phyloP scores from a whole-genome alignment of 2,329 filamentous ascomycete species.

The Exophiala sideris region DNA sequence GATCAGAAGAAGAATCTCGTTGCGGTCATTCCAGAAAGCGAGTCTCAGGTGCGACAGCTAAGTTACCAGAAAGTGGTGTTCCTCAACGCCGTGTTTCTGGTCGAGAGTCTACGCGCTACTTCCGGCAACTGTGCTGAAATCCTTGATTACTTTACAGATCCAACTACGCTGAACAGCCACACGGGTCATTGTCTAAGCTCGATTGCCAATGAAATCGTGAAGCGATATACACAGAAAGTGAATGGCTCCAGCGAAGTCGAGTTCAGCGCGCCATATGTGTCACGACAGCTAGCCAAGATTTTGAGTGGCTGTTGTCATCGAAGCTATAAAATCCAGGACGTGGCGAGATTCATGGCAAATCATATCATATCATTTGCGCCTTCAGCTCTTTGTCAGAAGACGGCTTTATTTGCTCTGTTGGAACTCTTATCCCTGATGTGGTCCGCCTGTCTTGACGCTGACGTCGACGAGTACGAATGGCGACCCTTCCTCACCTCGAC shows the following conservation, averaged over 20 bases:
- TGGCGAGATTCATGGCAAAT: constrained; percentile 78
- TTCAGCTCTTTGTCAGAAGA: constrained; percentile 83
- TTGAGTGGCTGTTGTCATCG: constrained; percentile 91
- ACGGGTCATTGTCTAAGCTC: constrained; percentile 62
- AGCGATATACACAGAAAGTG: constrained; percentile 74
- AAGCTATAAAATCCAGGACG: constrained; percentile 84
- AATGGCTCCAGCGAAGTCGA: constrained; percentile 66
- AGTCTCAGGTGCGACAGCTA: constrained; percentile 73
- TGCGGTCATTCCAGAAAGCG: constrained; percentile 69
- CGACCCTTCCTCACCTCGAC: constrained; percentile 74
- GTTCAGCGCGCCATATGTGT: constrained; percentile 90
- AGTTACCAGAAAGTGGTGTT: constrained; percentile 92
- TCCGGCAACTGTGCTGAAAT: constrained; percentile 87
- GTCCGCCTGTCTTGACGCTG: constrained; percentile 87
- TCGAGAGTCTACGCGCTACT: constrained; percentile 82
- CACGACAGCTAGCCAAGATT: constrained; percentile 75
- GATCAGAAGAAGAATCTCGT: constrained; percentile 77
- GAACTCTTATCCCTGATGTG: constrained; percentile 94
- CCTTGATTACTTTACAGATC: constrained; percentile 90
- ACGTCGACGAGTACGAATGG: constrained; percentile 91
- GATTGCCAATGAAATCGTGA: constrained; percentile 66
- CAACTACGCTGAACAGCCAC: constrained; percentile 64
- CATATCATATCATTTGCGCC: constrained; percentile 80
- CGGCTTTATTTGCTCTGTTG: constrained; percentile 85
- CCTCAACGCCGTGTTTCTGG: constrained; percentile 80